Base-by-base conservation (phyloP, 179 eudicot species). In the Corrigiola litoralis region DNA sequence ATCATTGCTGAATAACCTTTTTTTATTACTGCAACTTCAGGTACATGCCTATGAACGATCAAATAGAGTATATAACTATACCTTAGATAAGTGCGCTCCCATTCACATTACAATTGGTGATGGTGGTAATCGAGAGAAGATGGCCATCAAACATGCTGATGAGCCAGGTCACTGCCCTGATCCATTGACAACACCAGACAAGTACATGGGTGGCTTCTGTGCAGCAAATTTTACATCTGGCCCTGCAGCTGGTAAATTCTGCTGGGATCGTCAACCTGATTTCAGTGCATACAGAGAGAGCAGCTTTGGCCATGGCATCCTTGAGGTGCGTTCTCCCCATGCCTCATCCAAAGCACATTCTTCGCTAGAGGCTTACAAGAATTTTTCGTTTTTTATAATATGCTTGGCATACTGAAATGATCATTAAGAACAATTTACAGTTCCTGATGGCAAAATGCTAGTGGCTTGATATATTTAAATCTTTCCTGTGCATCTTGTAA, bases 1-100 rank as follows among this genome's bases (percentile, higher is more conserved):
- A 12, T 55, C 16, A 46, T 33, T 17, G 38, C 63, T 72, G 46
- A 61, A 29, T 38, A 29, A 40, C n/a, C 12, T 40, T 9, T n/a
- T n/a, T n/a, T 37, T 36, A 25, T 52, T 40, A 40, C 20, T 45
- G 65, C 40, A 63, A 65, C 17, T 62, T 50, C 87, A 94, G 99
- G 87, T 94, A 67, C 99, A 94, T 78, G 99, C 99, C 11, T 94
- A 90, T 62, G 99, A 94, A 75, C 80, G 97, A 65, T 80, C 97
- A 57, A 94, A 94, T 77, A 75, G 99, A 69, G 90, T 94, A 41
- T 90, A 88, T 45, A 85, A 94, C 81, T 88, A 91, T 71, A 82
- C 74, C 1, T 72, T 94, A 60, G 99, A 94, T 79, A 79, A 84
- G 5, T 94, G 99, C 78, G 99, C 85, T 23, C 97, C 99, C 2